Base-by-base conservation (phyloP, 441 rosid genomes). In the Flueggea neowawraea region DNA sequence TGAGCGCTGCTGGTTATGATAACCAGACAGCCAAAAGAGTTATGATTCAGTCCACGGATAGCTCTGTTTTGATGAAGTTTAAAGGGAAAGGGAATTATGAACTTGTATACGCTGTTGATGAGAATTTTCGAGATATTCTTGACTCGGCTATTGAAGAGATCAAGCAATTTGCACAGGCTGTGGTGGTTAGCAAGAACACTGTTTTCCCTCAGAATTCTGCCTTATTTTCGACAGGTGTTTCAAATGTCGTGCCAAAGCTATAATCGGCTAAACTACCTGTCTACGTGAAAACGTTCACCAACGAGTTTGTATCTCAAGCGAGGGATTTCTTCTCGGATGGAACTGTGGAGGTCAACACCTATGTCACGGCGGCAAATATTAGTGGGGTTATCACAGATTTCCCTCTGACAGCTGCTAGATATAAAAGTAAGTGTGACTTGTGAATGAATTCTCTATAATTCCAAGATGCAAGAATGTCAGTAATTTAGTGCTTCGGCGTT, bases 301-400 rank as follows among this genome's bases (percentile, higher is more conserved):
- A 91, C 54, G 97, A 91, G 79, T 91, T 84, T 69, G 73, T 81
- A 47, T 88, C 97, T 68, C 96, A 88, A 54, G 77, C 91, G 15
- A 85, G 84, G 87, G 97, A 91, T 66, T 88, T 83, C 74, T 86
- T 83, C 64, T 58, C 97, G 0, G 94, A 91, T 45, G 70, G 85
- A 10, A 86, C 80, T 9, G 90, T 82, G 1, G 96, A 91, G 79
- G 57, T 91, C 17, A 88, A 88, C 74, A 53, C 82, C 8, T 80
- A 62, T 66, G 75, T 70, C 31, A 3, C 0, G 22, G 80, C 69
- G 44, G 68, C 64, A 58, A 64, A 53, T 16, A 14, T 88, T 28
- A 56, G 62, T 28, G 97, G 96, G 58, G 73, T 82, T 69, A 66
- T 91, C 75, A 91, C 97, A 2, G 94, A 77, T 16, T 91, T 82